These are phyloP conservation scores for Coemansia sp. DNA, from an alignment of 192 early-diverging fungal species.

Conservation along the genomic window DNA sequence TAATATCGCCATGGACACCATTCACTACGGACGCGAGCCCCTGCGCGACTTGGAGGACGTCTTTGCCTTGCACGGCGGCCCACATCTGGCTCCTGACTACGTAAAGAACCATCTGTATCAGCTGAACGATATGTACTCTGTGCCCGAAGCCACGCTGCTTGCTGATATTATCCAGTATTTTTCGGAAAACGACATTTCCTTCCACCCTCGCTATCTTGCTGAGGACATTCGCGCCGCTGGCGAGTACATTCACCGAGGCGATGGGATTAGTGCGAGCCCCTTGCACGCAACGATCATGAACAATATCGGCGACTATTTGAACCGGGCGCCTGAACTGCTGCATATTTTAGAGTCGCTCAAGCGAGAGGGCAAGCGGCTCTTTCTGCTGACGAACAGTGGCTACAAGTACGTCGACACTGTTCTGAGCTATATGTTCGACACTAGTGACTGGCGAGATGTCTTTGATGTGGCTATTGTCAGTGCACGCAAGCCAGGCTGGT, in stretches of 20 bases:
- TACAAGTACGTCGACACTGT: constrained; percentile 59
- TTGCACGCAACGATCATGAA: constrained; percentile 56
- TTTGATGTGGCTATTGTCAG: constrained; percentile 66
- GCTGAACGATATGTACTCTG: constrained; percentile 63
- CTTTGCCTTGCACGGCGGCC: constrained; percentile 58
- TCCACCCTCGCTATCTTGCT: constrained; percentile 64
- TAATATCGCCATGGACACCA: constrained; percentile 61
- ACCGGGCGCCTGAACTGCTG: constrained; percentile 54
- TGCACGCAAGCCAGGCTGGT: constrained; percentile 63
- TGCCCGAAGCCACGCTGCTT: constrained; percentile 60
- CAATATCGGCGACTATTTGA: constrained; percentile 56
- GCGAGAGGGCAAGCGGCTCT: constrained; percentile 57
- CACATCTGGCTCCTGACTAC: constrained; percentile 63
- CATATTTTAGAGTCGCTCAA: constrained; percentile 55
- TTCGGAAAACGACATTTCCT: constrained; percentile 57
- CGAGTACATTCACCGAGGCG: constrained; percentile 57
- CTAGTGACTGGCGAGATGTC: constrained; percentile 58
- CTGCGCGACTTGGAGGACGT: constrained; percentile 59
- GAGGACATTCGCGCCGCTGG: constrained; percentile 61
- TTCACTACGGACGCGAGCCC: constrained; percentile 61
- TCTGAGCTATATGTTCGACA: constrained; percentile 55
- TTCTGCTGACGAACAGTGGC: constrained; percentile 63
- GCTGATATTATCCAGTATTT: constrained; percentile 67
- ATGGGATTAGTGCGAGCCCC: constrained; percentile 53
- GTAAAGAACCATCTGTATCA: constrained; percentile 60